Evolutionary conservation across 2,329 filamentous ascomycete species (phyloP).

Genomic region (Arthrobotrys entomopaga): DNA sequence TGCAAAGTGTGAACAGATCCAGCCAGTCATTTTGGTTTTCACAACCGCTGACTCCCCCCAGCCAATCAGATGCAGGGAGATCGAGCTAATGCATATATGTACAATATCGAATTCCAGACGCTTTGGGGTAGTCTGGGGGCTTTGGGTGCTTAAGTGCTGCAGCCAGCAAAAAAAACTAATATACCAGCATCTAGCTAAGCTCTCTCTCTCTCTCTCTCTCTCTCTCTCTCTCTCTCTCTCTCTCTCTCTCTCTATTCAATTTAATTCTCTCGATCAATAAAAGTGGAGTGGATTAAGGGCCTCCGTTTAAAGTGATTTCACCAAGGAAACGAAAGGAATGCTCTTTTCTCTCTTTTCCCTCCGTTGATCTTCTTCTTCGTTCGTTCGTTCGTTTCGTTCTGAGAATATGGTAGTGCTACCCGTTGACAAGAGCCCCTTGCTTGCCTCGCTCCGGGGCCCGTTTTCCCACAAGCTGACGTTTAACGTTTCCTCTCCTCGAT

Average conservation of each 20-base stretch:
- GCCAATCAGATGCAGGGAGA: slow-evolving; percentile 31
- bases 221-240: too few relatives aligned
- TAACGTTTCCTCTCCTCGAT: slow-evolving; percentile 34
- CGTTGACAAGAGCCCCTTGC: slow-evolving; percentile 5
- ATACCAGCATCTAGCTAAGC: too few relatives aligned
- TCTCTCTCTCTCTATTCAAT: too few relatives aligned
- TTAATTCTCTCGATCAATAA: too few relatives aligned
- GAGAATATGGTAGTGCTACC: too few relatives aligned
- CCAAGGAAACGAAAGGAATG: background rate
- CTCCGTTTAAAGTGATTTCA: background rate
- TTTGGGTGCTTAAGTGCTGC: too few relatives aligned
- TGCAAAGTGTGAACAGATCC: background rate
- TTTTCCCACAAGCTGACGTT: slow-evolving; percentile 37
- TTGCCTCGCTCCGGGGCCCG: slow-evolving; percentile 36
- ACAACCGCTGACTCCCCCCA: slow-evolving; percentile 18
- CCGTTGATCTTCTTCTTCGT: slow-evolving; percentile 7
- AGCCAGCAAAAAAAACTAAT: too few relatives aligned
- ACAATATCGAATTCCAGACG: slow-evolving; percentile 28
- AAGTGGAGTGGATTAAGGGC: too few relatives aligned
- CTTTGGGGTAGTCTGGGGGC: too few relatives aligned
- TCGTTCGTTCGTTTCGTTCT: too few relatives aligned
- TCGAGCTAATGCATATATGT: slow-evolving; percentile 26
- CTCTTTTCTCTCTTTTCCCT: slow-evolving; percentile 12
- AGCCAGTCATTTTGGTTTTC: slow-evolving; percentile 8
- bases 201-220: too few relatives aligned